Evolutionary conservation across 2,329 filamentous ascomycete species (phyloP), one percentile per base, ranked within the genome.

Genomic region (Orbilia oligospora): DNA sequence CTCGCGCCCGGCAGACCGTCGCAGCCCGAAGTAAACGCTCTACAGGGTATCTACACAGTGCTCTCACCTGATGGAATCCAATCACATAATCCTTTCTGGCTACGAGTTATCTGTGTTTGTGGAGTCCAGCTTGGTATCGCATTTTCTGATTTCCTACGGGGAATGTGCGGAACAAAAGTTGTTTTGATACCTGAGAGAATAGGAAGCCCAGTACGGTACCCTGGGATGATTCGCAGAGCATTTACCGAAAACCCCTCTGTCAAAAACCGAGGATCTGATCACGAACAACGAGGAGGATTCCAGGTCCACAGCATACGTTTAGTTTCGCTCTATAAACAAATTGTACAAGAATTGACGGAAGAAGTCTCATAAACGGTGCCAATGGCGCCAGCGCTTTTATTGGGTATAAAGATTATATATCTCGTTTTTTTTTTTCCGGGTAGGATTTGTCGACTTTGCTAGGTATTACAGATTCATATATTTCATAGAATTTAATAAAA

Each of bases 1-100:
- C 56, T 24, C 20, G 16, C 14, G 9, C 14, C 24, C 16, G 41
- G 44, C 5, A 20, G 33, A 16, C 44, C 41, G 0, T 38, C 64
- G 1, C 63, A 69, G n/a, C 38, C 64, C n/a, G 63, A 58, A 24
- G n/a, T 76, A 16, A 55, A 41, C 12, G 33, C 49, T 27, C 44
- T 76, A 51, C 65, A 41, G 9, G 33, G 70, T 14, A 61, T 76
- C 0, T 70, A 71, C 24, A 51, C 24, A 1, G 66, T 66, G 1
- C 48, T 76, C 18, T 76, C 67, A 1, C 48, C 67, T 3, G 67
- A 70, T 20, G 67, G 72, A 10, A 66, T 71, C n/a, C 27, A 38
- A 22, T 76, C 72, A 16, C 67, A 70, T 18, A 76, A 76, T 48
- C 66, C 66, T 5, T 76, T 76, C 27, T 76, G 72, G 72, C 33